Evolutionary conservation across 2,329 filamentous ascomycete species (phyloP), one percentile per base, ranked within the genome.

Genomic region (Xylaria sp.): DNA sequence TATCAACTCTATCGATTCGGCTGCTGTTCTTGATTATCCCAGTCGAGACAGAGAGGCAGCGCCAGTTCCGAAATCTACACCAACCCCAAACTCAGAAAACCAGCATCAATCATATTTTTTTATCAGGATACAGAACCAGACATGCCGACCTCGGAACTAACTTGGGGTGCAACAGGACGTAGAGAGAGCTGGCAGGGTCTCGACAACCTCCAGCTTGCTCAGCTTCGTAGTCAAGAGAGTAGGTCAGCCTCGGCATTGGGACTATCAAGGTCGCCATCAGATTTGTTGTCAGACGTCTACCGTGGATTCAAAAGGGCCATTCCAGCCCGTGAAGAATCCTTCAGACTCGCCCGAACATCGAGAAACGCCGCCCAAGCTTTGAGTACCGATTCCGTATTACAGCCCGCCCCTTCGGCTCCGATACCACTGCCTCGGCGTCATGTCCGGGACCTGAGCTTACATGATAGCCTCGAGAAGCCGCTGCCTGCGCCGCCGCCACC

Each of bases 381-480:
- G 63, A 71, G 74, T 23, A 13, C 57, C 51, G 72, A 63, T 59
- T 57, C 77, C 72, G 54, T 67, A 67, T 31, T 71, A 68, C 69
- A 76, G 75, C 67, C 51, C 49, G 20, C 33, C 41, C 61, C 48
- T 20, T 56, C 63, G 25, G 31, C 68, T 59, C 68, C 60, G 43
- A 70, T 62, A 54, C 52, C 56, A 62, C 71, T 70, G 41, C 63
- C 75, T 43, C 33, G 69, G 43, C 81, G 86, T 79, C 86, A 89
- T 88, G 86, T 80, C 67, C 82, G 85, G 72, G 85, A 83, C 73
- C 70, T 87, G 77, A 89, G 84, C 72, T 78, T 89, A 59, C 86
- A 87, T 75, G 81, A 85, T 67, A 89, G 86, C 73, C 86, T 89
- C 71, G 83, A 84, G 73, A 89, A 89, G 77, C 87, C 87, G 58